Base-by-base conservation (phyloP, 306 rosid genomes). In the Trichosanthes cucumerina region DNA sequence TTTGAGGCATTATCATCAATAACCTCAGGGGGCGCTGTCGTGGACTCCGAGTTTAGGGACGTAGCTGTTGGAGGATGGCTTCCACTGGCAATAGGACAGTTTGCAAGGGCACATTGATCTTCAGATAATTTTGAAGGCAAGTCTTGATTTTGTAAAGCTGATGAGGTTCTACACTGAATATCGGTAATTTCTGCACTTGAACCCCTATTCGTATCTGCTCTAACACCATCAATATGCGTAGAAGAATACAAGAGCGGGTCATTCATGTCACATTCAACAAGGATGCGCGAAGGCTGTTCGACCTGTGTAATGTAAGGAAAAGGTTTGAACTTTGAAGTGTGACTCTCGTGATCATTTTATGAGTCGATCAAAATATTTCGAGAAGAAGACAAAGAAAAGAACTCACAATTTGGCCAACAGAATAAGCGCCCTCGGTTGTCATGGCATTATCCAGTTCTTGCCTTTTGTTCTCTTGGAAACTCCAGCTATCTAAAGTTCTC, bases 231-330 rank as follows among this genome's bases (percentile, higher is more conserved):
- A n/a, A n/a, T n/a, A 82, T 83, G 91, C 72, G 79, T 64, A 2
- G 93, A 90, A 79, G 96, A 91, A 87, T 77, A 41, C 80, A 86
- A 57, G 46, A 78, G 78, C 34, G 81, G 76, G 81, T 88, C 90
- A 78, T 93, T 91, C 65, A 81, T 66, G 79, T 96, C 82, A 68
- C 79, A 96, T 78, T 93, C 94, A 73, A 58, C 62, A 78, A 96
- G 86, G 79, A 91, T 81, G 70, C 83, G 87, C 52, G 90, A 87
- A 77, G 87, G 62, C 73, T 78, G 88, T 54, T 82, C 88, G 80
- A 65, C 88, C 92, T 88, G 88, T 14, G 41, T 49, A 73, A 28
- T 1, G 33, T n/a, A n/a, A 16, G 38, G 77, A 73, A 71, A 72
- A 28, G 9, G 28, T 73, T 41, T 39, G 53, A 39, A 69, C 18